Evolutionary conservation across 75 land plant species (phyloP), one percentile per base, ranked within the genome.

Genomic region (Isoetes taiwanensis): DNA sequence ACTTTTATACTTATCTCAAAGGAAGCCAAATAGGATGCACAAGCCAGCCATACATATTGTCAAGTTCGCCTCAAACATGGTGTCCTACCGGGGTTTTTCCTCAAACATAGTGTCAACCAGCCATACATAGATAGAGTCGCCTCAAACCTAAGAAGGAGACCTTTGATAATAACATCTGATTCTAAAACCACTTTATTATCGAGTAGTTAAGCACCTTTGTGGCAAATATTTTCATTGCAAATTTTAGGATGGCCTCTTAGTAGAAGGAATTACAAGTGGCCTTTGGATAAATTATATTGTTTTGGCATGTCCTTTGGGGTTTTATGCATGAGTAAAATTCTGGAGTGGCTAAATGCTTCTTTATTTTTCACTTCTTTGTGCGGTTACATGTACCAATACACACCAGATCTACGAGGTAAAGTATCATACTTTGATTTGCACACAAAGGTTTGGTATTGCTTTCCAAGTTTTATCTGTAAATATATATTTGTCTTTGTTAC

Each of bases 241-340:
- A 37, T 38, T 59, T 23, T 70, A 81, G 90, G 78, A 56, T 55
- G 82, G 90, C 19, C 30, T 57, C 30, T 53, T 82, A 54, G 52
- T 85, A 25, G 90, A 82, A 56, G 65, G 90, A 57, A 41, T 72
- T 58, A 81, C 81, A 65, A 85, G 78, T 29, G 81, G 90, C 86
- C 78, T 75, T 40, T 85, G 90, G 90, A 35, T 68, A 4, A 34
- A 64, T 32, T 86, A 85, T 43, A 70, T 56, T 53, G 41, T 21
- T 63, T 85, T 39, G 66, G 50, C 50, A 19, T 46, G 79, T 67
- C 66, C 86, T 2, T 69, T 82, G 16, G 74, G 70, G 39, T 66
- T 61, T 34, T 40, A 50, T 42, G 34, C 37, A 17, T 61, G 41
- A 34, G 65, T 66, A 62, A 67, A 69, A 25, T n/a, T 17, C 1